Conservation (phyloP, 2,329 filamentous ascomycete species). For the Juglanconis sp. region DNA sequence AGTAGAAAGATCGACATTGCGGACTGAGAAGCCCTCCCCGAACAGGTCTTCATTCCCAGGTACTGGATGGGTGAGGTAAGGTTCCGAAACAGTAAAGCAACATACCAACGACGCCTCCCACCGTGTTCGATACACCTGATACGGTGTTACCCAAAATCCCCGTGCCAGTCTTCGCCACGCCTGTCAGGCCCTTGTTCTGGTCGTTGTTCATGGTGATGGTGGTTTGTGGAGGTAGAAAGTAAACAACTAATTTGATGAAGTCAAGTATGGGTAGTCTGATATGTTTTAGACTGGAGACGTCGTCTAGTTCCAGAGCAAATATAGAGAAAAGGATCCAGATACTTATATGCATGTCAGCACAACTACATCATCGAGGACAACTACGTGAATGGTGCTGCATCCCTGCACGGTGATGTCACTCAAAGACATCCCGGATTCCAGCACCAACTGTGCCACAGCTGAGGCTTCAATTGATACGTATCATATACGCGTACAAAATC, state of each 20-base stretch:
- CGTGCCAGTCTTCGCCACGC: slow-evolving; percentile 24
- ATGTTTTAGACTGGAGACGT: not conserved
- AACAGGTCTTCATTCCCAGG: too few relatives aligned
- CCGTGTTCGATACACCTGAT: slow-evolving; percentile 29
- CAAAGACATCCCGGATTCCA: too few relatives aligned
- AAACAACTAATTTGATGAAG: not conserved
- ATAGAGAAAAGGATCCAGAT: not conserved
- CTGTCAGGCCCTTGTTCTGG: slow-evolving; percentile 26
- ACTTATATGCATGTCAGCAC: not conserved
- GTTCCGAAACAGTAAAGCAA: not conserved
- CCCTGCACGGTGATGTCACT: not conserved
- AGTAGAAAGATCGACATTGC: too few relatives aligned
- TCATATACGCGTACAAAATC: too few relatives aligned
- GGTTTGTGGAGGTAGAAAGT: not conserved
- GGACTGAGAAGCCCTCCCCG: too few relatives aligned
- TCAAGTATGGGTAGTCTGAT: not conserved
- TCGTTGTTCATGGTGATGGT: slow-evolving; percentile 20
- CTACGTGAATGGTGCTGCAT: not conserved
- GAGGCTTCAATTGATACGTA: too few relatives aligned
- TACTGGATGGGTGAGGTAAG: too few relatives aligned
- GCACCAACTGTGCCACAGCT: too few relatives aligned
- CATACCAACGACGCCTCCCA: slow-evolving; percentile 28
- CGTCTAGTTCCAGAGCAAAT: not conserved
- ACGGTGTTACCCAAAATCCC: slow-evolving; percentile 30
- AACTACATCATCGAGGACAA: not conserved